Evolutionary conservation across 1,139 yeast species (phyloP), one percentile per base, ranked within the genome.

Genomic region (Kurtzmaniella quercitrusa): DNA sequence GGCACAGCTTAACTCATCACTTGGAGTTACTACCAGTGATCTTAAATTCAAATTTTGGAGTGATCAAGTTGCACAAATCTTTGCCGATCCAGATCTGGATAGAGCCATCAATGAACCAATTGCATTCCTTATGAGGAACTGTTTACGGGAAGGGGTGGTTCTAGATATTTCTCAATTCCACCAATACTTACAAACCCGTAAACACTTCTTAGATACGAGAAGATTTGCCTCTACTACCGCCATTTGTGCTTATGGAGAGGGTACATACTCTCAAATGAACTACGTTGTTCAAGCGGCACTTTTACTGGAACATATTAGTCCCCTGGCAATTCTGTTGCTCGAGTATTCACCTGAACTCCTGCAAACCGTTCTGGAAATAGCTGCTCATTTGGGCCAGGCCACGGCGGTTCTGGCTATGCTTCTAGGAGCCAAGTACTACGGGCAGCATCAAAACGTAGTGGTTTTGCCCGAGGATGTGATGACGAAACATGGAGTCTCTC

Each of bases 321-420:
- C 86, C 0, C 75, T 82, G 1, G 72, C 79, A 0, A 71, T 78
- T 15, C 60, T 65, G 37, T 57, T 82, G 19, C 61, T 85, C 34
- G 81, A 80, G 48, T 62, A 62, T 37, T 69, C 79, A 27, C 60
- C 74, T 0, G 50, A 53, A 3, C 57, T 83, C 41, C 74, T 78
- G 53, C 56, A 60, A 8, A 61, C 66, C 6, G 61, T 79, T 3
- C 69, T 79, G 39, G 90, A 85, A 49, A 77, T 85, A 19, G 78
- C 84, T 17, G 95, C 94, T 0, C 95, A 88, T 60, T 66, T 87
- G 29, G 96, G 96, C 3, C 95, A 88, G 58, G 87, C 94, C 1
- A 80, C 85, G 1, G 83, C 90, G 0, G 70, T 88, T 6, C 82
- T 89, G 1, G 73, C 86, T 1, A 73, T 81, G 66, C 70, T 88